A percentile compares a stretch with the other conserved stretches of the same genome.
Conservation (phyloP, 2,329 filamentous ascomycete species). For the Aspergillus neoniger region DNA sequence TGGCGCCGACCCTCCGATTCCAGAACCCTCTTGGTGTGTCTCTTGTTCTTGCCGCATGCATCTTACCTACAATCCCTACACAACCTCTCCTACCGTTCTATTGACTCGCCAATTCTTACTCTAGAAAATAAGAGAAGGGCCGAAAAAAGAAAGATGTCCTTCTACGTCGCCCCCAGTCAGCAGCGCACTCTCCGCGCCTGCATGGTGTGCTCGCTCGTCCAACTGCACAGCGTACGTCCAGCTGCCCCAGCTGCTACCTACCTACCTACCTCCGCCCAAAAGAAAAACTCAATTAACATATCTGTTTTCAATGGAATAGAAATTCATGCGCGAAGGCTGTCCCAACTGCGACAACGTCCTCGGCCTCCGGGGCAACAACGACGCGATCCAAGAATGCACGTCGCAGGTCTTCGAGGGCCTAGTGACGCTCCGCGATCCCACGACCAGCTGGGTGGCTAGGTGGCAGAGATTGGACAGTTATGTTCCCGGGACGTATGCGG, state of each 20-base stretch:
- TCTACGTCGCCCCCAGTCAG: constrained; percentile 72
- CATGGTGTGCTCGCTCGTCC: constrained; percentile 97
- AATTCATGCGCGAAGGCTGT: constrained; percentile 84
- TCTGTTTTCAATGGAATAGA: too few relatives aligned
- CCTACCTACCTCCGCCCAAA: neutral
- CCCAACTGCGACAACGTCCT: constrained; percentile 97
- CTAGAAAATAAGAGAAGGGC: too few relatives aligned
- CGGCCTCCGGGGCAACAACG: constrained; percentile 73
- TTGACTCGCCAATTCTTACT: neutral
- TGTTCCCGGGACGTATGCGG: constrained; percentile 85
- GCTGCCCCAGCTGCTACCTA: too few relatives aligned
- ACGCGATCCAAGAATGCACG: constrained; percentile 88
- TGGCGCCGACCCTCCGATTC: constrained; percentile 28
- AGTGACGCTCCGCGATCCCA: constrained; percentile 81
- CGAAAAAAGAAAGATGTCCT: constrained; percentile 43
- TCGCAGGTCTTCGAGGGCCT: constrained; percentile 94
- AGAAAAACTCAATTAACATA: too few relatives aligned
- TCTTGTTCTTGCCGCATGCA: neutral
- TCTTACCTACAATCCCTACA: neutral
- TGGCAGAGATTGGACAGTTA: constrained; percentile 92
- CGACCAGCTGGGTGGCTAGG: constrained; percentile 88
- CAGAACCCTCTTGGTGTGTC: constrained; percentile 26
- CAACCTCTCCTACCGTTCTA: neutral
- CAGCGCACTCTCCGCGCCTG: constrained; percentile 89
- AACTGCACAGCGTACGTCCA: constrained; percentile 66